Base-by-base conservation (phyloP, 768 basidiomycete species). In the Kwoniella botswanensis region DNA sequence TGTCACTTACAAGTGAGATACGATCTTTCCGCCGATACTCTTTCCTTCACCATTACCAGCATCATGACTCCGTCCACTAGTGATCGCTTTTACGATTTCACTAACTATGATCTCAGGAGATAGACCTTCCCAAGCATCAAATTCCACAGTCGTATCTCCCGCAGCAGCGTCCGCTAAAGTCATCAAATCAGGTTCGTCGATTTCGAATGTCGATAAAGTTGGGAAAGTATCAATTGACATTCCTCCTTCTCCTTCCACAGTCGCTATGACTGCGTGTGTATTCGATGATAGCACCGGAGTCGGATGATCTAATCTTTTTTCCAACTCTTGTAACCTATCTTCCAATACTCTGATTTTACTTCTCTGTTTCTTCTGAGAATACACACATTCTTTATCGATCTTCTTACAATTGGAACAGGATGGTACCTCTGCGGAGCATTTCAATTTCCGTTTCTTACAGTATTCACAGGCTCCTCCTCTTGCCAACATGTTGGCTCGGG, bases 391-490 rank as follows among this genome's bases (percentile, higher is more conserved):
- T 64, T 61, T 73, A 4, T 71, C 71, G 12, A 67, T 60, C 17
- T 73, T 71, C 6, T 62, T 15, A 44, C 79, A 79, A 13, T 71
- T 74, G 0, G 67, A 58, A 60, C 79, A 80, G 9, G 63, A 62
- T 0, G 79, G 79, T 35, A 64, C 42, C 56, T 80, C 79, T 42
- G 79, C 79, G 9, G 76, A 70, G 67, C 79, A 80, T 58, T 76
- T 80, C 15, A 80, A 41, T 60, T 78, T 80, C 12, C 79, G 64
- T 44, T 67, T 61, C 44, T 80, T 80, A 56, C 79, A 80, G 50
- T 75, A 80, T 41, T 80, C 79, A 63, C 79, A 80, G 4, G 79
- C 79, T n/a, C 72, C 79, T 5, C 79, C 79, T 63, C 79, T 65
- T n/a, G 77, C 68, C 4, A 80, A 63, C 79, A 80, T 80, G 62